Evolutionary conservation across 345 rosid genomes (phyloP).

Genomic region (Brassica incana): DNA sequence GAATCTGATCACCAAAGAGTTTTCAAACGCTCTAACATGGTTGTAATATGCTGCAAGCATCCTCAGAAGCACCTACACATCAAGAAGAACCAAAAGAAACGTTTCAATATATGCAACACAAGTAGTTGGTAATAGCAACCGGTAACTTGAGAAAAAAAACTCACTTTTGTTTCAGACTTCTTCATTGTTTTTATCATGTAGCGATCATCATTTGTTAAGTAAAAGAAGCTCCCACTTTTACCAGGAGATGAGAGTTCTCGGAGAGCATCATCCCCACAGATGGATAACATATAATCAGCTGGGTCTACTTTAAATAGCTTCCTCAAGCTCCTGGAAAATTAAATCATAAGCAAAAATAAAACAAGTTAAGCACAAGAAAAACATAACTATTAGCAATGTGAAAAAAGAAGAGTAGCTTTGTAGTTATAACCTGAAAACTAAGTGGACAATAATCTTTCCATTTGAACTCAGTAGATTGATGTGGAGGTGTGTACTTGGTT

Average conservation of each 20-base stretch:
- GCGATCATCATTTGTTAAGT: conserved; percentile 83
- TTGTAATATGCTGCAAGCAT: conserved; percentile 93
- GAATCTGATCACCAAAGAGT: conserved; percentile 73
- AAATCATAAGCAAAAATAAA: conserved; percentile 8
- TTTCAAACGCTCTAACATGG: conserved; percentile 82
- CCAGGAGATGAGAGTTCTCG: conserved; percentile 96
- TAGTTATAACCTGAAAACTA: conserved; percentile 74
- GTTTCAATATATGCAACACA: not conserved
- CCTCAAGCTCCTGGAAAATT: conserved; percentile 66
- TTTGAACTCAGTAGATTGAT: conserved; percentile 75
- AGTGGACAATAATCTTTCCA: conserved; percentile 97
- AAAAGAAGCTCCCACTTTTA: conserved; percentile 96
- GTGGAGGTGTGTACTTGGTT: conserved; percentile 86
- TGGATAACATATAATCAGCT: conserved; percentile 93
- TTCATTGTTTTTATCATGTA: conserved; percentile 97
- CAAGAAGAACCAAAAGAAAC: not conserved
- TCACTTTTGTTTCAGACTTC: conserved; percentile 86
- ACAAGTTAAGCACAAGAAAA: conserved; percentile 1
- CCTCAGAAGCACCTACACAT: conserved; percentile 70
- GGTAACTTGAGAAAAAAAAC: conserved; percentile 17
- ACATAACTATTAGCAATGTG: not conserved
- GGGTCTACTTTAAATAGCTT: conserved; percentile 92
- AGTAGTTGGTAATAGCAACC: not conserved
- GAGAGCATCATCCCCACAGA: conserved; percentile 92
- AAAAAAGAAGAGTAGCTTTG: not conserved